Percentiles rank a stretch among this genome's conserved stretches.
These are phyloP conservation scores for Draba incana DNA, from an alignment of 345 rosid genomes.

Conservation along the genomic window DNA sequence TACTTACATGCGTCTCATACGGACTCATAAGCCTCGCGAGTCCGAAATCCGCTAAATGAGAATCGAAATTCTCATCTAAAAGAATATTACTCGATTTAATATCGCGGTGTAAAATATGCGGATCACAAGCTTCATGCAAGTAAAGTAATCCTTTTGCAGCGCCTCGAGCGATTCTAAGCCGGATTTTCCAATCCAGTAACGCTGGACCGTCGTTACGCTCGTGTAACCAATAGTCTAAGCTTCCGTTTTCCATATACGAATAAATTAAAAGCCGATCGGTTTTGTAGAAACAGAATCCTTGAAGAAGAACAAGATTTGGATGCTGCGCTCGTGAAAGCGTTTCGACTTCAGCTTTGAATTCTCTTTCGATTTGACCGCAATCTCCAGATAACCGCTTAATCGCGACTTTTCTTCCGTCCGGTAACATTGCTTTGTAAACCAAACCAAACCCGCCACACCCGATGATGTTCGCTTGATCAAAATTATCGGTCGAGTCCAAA, in stretches of 20 bases:
- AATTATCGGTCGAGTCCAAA: conserved; percentile 64
- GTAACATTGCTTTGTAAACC: conserved; percentile 75
- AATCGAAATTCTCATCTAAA: conserved; percentile 66
- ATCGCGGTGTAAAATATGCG: conserved; percentile 84
- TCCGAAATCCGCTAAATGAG: conserved; percentile 92
- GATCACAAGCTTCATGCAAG: conserved; percentile 81
- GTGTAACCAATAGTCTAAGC: conserved; percentile 92
- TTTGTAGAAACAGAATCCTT: conserved; percentile 69
- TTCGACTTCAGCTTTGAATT: conserved; percentile 85
- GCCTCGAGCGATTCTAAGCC: conserved; percentile 74
- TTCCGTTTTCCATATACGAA: conserved; percentile 87
- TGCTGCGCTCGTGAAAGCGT: conserved; percentile 88
- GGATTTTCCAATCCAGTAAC: conserved; percentile 57
- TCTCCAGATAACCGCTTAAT: conserved; percentile 84
- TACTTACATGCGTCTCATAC: conserved; percentile 77
- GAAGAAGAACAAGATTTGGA: conserved; percentile 79
- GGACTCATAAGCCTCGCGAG: conserved; percentile 78
- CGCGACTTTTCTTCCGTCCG: conserved; percentile 70
- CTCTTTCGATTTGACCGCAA: conserved; percentile 86
- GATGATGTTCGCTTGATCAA: conserved; percentile 76
- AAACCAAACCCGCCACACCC: conserved; percentile 94
- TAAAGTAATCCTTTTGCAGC: conserved; percentile 71
- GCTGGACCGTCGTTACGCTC: conserved; percentile 75
- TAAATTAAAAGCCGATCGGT: conserved; percentile 71
- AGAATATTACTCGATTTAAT: conserved; percentile 88